phyloP scores from a whole-genome alignment of 345 rosid species.

The Hypericum perforatum region DNA sequence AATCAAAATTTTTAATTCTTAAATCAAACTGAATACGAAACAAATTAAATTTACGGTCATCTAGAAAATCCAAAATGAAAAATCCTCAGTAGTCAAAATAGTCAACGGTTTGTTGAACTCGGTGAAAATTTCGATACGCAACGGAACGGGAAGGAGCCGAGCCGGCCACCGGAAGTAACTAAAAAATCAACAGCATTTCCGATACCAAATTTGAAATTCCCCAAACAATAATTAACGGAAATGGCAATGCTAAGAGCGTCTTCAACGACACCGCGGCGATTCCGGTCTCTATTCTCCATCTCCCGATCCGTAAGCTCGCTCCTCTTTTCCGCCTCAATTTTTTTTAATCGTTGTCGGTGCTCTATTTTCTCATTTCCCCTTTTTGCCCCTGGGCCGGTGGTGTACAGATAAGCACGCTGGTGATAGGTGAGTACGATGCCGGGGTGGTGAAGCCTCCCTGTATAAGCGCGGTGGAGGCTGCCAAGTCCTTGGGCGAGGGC shows the following conservation, averaged over 20 bases:
- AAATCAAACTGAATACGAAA: too few relatives aligned
- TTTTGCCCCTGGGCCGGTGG: background rate
- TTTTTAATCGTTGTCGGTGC: background rate
- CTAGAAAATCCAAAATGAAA: too few relatives aligned
- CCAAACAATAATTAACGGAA: background rate
- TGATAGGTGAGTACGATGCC: slow-evolving; percentile 71
- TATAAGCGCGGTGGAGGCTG: slow-evolving; percentile 70
- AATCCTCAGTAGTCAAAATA: too few relatives aligned
- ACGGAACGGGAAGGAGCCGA: too few relatives aligned
- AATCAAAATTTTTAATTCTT: too few relatives aligned
- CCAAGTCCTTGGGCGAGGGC: slow-evolving; percentile 40
- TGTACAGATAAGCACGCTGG: slow-evolving; percentile 56
- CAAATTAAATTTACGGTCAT: too few relatives aligned
- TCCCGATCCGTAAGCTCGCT: slow-evolving; percentile 26
- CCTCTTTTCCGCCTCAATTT: background rate
- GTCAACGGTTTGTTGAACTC: too few relatives aligned
- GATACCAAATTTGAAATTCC: too few relatives aligned
- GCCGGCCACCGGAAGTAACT: too few relatives aligned
- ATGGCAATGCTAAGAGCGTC: slow-evolving; percentile 12
- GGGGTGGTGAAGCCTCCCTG: slow-evolving; percentile 57
- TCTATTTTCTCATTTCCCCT: background rate
- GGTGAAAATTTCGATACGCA: too few relatives aligned
- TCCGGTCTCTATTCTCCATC: slow-evolving; percentile 10
- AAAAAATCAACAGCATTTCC: too few relatives aligned
- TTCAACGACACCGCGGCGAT: background rate